A percentile compares a stretch with the other conserved stretches of the same genome.
Conservation (phyloP, 768 basidiomycete genomes). For the Boletus fagicola region DNA sequence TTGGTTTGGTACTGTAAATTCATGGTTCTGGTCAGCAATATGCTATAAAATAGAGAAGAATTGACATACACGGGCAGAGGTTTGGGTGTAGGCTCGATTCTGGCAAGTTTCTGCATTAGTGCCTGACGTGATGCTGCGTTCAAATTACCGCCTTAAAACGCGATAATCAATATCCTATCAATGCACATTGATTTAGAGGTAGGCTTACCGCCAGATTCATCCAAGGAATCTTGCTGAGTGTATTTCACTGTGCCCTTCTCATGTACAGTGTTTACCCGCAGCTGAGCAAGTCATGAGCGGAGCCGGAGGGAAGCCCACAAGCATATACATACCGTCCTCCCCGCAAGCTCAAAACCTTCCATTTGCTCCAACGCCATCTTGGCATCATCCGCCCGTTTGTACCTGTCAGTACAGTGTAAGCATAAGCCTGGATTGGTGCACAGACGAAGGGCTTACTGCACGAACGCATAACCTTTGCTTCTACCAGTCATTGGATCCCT, state of each 20-base stretch:
- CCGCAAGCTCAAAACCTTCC: conserved; percentile 98
- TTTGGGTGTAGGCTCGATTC: conserved; percentile 69
- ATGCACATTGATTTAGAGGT: neutral
- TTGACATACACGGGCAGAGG: conserved; percentile 59
- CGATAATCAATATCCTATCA: conserved; percentile 11
- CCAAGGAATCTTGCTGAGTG: conserved; percentile 75
- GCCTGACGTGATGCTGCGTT: conserved; percentile 98
- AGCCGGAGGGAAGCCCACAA: conserved; percentile 13
- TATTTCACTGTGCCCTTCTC: conserved; percentile 82
- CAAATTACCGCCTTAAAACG: conserved; percentile 81
- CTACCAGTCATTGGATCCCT: conserved; percentile 91
- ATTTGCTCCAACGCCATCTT: conserved; percentile 97
- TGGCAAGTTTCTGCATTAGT: conserved; percentile 99
- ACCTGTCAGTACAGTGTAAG: conserved; percentile 45
- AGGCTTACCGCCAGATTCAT: conserved; percentile 80
- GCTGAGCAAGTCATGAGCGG: conserved; percentile 38
- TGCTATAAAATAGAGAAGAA: neutral
- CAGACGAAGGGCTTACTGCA: conserved; percentile 65
- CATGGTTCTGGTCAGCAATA: conserved; percentile 14
- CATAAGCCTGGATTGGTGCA: neutral
- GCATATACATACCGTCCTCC: conserved; percentile 65
- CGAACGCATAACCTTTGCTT: conserved; percentile 97
- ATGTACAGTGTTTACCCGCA: conserved; percentile 89
- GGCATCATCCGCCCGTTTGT: conserved; percentile 89
- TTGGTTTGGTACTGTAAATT: conserved; percentile 60